These are phyloP conservation scores for Suhomyces guaymorum DNA, from an alignment of 1,139 yeast species.

Conservation along the genomic window DNA sequence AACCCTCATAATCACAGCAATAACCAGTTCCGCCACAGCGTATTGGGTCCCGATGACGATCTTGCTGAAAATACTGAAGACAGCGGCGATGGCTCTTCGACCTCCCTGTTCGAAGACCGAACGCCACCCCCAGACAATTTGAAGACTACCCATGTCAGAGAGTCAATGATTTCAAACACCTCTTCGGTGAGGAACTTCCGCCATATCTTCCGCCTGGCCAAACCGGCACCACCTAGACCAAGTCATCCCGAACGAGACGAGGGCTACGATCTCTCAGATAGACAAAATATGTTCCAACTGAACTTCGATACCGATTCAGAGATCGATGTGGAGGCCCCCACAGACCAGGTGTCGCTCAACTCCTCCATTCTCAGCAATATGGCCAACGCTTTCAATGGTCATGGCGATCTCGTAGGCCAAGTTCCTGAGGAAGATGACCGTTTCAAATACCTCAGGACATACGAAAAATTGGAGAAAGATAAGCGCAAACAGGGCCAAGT, in stretches of 20 bases:
- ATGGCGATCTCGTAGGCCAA: conserved; percentile 9
- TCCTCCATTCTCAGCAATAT: conserved; percentile 31
- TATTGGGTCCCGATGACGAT: conserved; percentile 5
- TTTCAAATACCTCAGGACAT: conserved; percentile 32
- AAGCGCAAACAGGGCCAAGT: conserved; percentile 15
- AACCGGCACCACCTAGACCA: conserved; percentile 2
- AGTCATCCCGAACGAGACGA: conserved; percentile 3
- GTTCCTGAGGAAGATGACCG: conserved; percentile 24
- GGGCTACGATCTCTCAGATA: conserved; percentile 14
- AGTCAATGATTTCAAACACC: conserved; percentile 15
- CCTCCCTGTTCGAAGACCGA: too few species aligned
- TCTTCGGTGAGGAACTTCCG: conserved; percentile 20
- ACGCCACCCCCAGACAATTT: background rate
- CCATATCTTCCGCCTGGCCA: conserved; percentile 13
- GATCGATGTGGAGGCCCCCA: conserved; percentile 1
- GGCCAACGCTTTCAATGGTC: conserved; percentile 14
- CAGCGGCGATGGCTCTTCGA: too few species aligned
- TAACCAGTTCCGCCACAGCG: conserved; percentile 6
- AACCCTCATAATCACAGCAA: conserved; percentile 9
- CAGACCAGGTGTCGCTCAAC: conserved; percentile 22
- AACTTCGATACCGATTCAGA: conserved; percentile 19
- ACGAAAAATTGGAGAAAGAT: conserved; percentile 23
- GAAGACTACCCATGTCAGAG: conserved; percentile 6
- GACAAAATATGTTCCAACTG: conserved; percentile 16
- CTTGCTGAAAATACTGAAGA: conserved; percentile 1